These are phyloP conservation scores for Rheum nobile DNA, from an alignment of 148 eudicot genomes.

Conservation along the genomic window DNA sequence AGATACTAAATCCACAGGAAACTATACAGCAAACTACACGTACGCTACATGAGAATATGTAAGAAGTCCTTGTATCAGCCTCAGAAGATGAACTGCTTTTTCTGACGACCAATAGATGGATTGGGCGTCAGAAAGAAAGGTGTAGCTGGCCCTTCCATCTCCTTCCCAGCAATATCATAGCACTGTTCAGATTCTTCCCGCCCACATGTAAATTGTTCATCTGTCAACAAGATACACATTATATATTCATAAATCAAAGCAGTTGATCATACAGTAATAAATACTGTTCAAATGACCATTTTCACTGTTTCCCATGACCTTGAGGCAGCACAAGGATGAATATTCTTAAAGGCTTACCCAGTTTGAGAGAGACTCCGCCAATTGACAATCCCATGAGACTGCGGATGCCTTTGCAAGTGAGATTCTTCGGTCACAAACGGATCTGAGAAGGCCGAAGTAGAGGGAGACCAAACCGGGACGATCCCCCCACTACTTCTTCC, in stretches of 20 bases:
- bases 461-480: conserved; percentile 94
- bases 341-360: conserved; percentile 38
- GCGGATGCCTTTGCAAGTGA: conserved; percentile 87
- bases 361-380: conserved; percentile 90
- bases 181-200: background rate
- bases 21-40: conserved; percentile 5
- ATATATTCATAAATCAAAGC: background rate
- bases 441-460: conserved; percentile 50
- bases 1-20: background rate
- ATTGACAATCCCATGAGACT: conserved; percentile 63
- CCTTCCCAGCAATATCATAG: background rate
- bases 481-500: conserved; percentile 81
- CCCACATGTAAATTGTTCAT: background rate
- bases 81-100: background rate
- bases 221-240: background rate
- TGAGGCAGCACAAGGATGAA: background rate
- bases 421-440: conserved; percentile 60
- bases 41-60: background rate
- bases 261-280: background rate
- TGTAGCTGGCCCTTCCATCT: background rate
- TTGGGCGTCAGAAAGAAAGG: background rate
- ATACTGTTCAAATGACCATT: background rate
- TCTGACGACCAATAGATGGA: background rate
- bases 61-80: background rate
- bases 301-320: background rate